Base-by-base conservation (phyloP, 208 protist genomes). In the Leishmania aethiopica region DNA sequence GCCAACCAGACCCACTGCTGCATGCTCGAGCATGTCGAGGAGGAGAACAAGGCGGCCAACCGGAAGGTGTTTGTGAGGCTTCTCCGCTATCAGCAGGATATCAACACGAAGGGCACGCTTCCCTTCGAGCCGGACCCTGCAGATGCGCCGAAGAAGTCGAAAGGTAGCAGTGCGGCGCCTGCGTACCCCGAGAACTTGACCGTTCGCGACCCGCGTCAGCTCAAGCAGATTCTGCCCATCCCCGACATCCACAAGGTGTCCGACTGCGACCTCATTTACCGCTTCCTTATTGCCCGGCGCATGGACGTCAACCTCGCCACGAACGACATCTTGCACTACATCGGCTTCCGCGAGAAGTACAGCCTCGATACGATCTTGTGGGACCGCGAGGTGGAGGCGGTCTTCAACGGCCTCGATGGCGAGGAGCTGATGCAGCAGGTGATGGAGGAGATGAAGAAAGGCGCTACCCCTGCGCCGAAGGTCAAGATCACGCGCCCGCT, bases 191-290 rank as follows among this genome's bases (percentile, higher is more conserved):
- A 93, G 76, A 83, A 74, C 75, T 62, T 91, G 35, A 83, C 71
- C 28, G 59, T 93, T 11, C 40, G 35, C 0, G 74, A 84, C 51
- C 84, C 81, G 19, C 87, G 78, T 13, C 74, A 85, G 51, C 83
- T 91, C 19, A 81, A 83, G 75, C 82, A 93, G 64, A 80, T 93
- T 13, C 45, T 93, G 62, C 90, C 90, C 25, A 90, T 93, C 42
- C 86, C 88, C 15, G 90, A 93, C 60, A 80, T 93, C 28, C 87
- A 93, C 84, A 89, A 93, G 74, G 28, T 90, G 3, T 88, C 79
- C 62, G 90, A 93, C 84, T 93, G 90, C 73, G 90, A 93, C 49
- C 69, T 78, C 13, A 93, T 93, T 64, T 93, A 91, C 74, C 87
- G 90, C 69, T 93, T 90, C 49, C 82, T 93, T n/a, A 91, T 93